These are phyloP conservation scores for Fraxinus paxiana DNA, from an alignment of 305 asterid species.

Conservation along the genomic window DNA sequence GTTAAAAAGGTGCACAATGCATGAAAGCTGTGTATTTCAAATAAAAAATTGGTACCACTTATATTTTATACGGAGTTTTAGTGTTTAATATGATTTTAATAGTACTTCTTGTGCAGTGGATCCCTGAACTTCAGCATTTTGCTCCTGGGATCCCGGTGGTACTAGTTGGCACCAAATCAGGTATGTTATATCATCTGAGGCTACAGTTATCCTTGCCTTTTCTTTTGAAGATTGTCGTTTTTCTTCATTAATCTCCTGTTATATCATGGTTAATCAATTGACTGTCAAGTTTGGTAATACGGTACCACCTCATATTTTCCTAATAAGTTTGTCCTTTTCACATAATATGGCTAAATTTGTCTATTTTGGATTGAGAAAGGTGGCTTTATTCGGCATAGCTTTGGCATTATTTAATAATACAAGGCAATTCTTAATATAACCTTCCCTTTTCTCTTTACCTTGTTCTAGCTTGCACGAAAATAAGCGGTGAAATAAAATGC, in stretches of 20 bases:
- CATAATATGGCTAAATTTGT: background rate
- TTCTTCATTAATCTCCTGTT: background rate
- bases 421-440: background rate
- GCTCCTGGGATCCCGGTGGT: constrained; percentile 88
- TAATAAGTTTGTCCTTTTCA: background rate
- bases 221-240: background rate
- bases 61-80: background rate
- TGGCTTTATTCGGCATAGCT: background rate
- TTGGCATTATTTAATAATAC: background rate
- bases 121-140: constrained; percentile 94
- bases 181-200: constrained; percentile 34
- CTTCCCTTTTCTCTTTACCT: background rate
- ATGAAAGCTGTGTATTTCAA: background rate
- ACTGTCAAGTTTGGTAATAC: background rate
- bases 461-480: background rate
- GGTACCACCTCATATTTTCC: background rate
- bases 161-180: constrained; percentile 88
- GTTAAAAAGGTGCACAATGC: constrained; percentile 60
- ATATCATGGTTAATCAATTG: background rate
- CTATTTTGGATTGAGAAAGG: background rate
- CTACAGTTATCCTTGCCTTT: background rate
- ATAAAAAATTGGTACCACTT: background rate
- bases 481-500: background rate
- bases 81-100: constrained; percentile 20
- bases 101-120: constrained; percentile 69